Conservation (phyloP, 495 filamentous ascomycete genomes). For the Sordaria brevicollis region DNA sequence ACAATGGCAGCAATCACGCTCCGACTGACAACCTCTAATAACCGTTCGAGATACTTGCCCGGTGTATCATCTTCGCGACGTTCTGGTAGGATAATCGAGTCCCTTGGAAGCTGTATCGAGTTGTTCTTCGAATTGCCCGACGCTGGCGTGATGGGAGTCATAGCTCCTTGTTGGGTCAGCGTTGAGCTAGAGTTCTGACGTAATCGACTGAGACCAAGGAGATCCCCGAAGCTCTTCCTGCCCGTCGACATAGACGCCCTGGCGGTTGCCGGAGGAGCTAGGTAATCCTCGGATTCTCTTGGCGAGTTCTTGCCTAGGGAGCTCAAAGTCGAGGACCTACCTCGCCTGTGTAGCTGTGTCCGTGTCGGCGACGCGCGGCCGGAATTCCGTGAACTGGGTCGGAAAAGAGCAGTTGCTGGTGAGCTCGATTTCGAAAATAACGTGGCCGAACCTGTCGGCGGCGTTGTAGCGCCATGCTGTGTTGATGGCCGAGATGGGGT, state of each 20-base stretch:
- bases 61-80: slow-evolving; percentile 83
- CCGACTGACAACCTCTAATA: slow-evolving; percentile 68
- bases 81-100: slow-evolving; percentile 60
- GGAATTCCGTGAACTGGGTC: slow-evolving; percentile 55
- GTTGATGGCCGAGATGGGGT: slow-evolving; percentile 44
- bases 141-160: slow-evolving; percentile 54
- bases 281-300: slow-evolving; percentile 49
- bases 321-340: slow-evolving; percentile 82
- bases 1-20: slow-evolving; percentile 72
- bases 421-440: slow-evolving; percentile 23
- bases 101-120: slow-evolving; percentile 52
- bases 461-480: slow-evolving; percentile 27
- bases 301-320: slow-evolving; percentile 45
- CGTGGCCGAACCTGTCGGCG: slow-evolving; percentile 19
- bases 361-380: slow-evolving; percentile 61
- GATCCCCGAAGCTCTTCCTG: slow-evolving; percentile 79
- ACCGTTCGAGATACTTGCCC: slow-evolving; percentile 71
- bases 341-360: slow-evolving; percentile 44
- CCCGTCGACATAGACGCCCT: slow-evolving; percentile 78
- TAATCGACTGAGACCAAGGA: slow-evolving; percentile 67
- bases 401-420: slow-evolving; percentile 50
- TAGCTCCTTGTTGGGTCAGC: slow-evolving; percentile 45
- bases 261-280: slow-evolving; percentile 38
- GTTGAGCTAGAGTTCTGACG: slow-evolving; percentile 63
- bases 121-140: slow-evolving; percentile 59